Conservation (phyloP, 2,329 filamentous ascomycete genomes). For the Mollisiaceae sp. region DNA sequence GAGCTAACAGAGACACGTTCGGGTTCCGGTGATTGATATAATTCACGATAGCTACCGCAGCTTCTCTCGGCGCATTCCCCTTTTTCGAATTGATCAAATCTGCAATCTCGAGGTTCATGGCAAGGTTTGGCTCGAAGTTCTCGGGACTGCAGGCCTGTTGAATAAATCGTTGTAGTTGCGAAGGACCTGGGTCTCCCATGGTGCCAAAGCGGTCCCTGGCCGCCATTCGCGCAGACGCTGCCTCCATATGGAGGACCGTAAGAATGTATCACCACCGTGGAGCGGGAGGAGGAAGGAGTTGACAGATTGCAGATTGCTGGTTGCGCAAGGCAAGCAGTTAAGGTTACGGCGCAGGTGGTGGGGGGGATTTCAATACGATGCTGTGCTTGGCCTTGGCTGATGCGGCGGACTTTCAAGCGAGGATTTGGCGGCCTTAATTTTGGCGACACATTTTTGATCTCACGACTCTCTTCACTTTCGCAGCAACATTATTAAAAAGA, state of each 20-base stretch:
- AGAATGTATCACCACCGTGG: conserved; percentile 30
- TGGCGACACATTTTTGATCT: conserved; percentile 4
- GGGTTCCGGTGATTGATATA: conserved; percentile 97
- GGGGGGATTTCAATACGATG: conserved; percentile 25
- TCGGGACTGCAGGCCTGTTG: conserved; percentile 95
- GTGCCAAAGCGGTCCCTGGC: conserved; percentile 92
- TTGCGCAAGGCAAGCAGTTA: conserved; percentile 26
- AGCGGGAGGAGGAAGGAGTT: conserved; percentile 9
- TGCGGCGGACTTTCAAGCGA: conserved; percentile 16
- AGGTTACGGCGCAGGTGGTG: conserved; percentile 29
- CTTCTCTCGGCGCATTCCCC: conserved; percentile 92
- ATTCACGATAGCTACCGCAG: conserved; percentile 88
- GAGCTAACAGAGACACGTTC: conserved; percentile 88
- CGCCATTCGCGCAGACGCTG: conserved; percentile 92
- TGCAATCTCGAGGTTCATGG: conserved; percentile 92
- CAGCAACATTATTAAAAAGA: conserved; percentile 13
- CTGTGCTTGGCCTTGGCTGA: conserved; percentile 14
- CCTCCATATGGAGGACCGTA: conserved; percentile 70
- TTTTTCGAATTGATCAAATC: conserved; percentile 98
- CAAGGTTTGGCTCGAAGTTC: conserved; percentile 97
- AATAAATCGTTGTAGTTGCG: conserved; percentile 93
- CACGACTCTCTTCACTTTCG: not conserved
- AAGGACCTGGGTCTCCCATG: conserved; percentile 77
- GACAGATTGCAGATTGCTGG: conserved; percentile 17
- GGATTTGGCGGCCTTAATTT: conserved; percentile 7